Base-by-base conservation (phyloP, 495 filamentous ascomycete genomes). In the Neurospora africana region DNA sequence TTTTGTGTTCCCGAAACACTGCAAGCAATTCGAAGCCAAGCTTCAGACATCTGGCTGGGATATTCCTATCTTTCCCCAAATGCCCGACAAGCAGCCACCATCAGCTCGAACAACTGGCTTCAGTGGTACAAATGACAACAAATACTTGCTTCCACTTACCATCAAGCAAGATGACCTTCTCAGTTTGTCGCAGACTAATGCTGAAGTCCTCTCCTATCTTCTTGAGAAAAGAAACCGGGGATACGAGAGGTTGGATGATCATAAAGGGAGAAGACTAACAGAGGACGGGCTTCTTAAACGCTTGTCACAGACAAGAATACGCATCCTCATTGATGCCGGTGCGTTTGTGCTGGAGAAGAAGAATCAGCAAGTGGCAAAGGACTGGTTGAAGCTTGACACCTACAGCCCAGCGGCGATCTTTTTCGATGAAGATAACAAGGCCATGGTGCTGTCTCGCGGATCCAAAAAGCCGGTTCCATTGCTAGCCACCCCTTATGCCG, bases 21-120 rank as follows among this genome's bases (percentile, higher is more conserved):
- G 85, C 0, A 85, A 83, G 70, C 83, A 87, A 70, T 89, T 88
- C 71, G 73, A 80, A n/a, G 74, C 80, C 21, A 89, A 88, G 74
- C 72, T 89, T 15, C 84, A 86, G 70, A 82, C 85, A 4, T 86
- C 81, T 33, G 82, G 86, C 0, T 89, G 85, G 87, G 87, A 89
- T 72, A 79, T 88, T 21, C 84, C 86, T 0, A 71, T 85, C 4
- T 77, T 70, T 74, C 70, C 75, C 76, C 7, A 13, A 39, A 78
- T 65, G 9, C n/a, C 43, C 9, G 67, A 74, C 23, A 74, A 75
- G 43, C 58, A 53, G 21, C 6, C 27, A 6, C 33, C 1, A 2
- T 47, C 40, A 19, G 43, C 75, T 5, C 70, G 76, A 30, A 87
- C 86, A 0, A 87, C 87, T 0, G 86, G 87, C 3, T 89, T 89